Conservation (phyloP, 306 rosid species). For the Lathyrus aphaca region DNA sequence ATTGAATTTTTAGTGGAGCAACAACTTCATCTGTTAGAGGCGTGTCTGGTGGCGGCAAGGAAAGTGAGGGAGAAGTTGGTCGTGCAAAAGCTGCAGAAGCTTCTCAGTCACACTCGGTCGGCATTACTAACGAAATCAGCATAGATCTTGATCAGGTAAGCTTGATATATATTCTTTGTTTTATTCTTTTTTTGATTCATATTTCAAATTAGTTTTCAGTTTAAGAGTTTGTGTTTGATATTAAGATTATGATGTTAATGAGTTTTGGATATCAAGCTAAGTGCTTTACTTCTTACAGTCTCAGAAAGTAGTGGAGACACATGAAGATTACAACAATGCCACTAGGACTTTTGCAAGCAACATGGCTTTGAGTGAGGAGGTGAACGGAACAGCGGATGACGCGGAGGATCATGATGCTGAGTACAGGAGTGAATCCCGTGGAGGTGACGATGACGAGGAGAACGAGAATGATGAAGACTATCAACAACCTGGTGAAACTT, state of each 20-base stretch:
- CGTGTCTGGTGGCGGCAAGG: slow-evolving; percentile 51
- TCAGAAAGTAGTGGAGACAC: slow-evolving; percentile 46
- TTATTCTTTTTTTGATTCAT: background rate
- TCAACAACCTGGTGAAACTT: slow-evolving; percentile 76
- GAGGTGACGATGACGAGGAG: slow-evolving; percentile 53
- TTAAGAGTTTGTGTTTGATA: slow-evolving; percentile 2
- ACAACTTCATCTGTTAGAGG: slow-evolving; percentile 55
- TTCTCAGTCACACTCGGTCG: slow-evolving; percentile 61
- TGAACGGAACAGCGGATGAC: slow-evolving; percentile 66
- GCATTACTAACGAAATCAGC: slow-evolving; percentile 68
- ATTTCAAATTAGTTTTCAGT: slow-evolving; percentile 8
- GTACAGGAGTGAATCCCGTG: slow-evolving; percentile 61
- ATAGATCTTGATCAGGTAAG: slow-evolving; percentile 64
- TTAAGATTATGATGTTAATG: background rate
- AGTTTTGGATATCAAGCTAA: background rate
- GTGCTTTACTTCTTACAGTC: slow-evolving; percentile 50
- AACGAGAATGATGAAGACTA: slow-evolving; percentile 42
- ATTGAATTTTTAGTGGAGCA: slow-evolving; percentile 51
- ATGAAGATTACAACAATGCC: slow-evolving; percentile 51
- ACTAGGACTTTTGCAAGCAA: slow-evolving; percentile 39
- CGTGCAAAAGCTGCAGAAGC: slow-evolving; percentile 48
- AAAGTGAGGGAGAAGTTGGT: slow-evolving; percentile 54
- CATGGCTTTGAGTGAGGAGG: slow-evolving; percentile 80
- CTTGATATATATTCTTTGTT: background rate
- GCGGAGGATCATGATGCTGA: slow-evolving; percentile 48